Percentiles rank a stretch among this genome's conserved stretches.
These are phyloP conservation scores for Rhizopogon vinicolor DNA, from an alignment of 768 basidiomycete genomes.

Conservation along the genomic window DNA sequence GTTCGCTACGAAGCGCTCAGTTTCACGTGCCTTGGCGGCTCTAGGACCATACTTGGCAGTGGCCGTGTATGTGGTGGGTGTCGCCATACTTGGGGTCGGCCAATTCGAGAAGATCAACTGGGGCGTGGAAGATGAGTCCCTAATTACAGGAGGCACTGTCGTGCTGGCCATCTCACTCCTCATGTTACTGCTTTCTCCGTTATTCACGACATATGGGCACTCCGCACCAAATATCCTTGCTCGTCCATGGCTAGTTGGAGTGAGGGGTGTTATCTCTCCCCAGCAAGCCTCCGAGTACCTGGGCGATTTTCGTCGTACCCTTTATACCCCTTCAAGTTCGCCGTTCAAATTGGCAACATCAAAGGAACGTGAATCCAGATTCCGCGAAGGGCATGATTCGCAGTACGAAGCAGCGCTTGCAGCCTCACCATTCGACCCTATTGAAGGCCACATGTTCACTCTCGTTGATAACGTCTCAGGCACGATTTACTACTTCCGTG, in stretches of 20 bases:
- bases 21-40: conserved; percentile 4
- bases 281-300: conserved; percentile 11
- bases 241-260: conserved; percentile 19
- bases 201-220: conserved; percentile 8
- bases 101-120: too few species aligned
- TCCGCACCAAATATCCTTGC: conserved; percentile 13
- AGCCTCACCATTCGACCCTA: not conserved
- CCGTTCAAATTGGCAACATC: not conserved
- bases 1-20: conserved; percentile 13
- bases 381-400: conserved; percentile 13
- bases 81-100: not conserved
- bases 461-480: conserved; percentile 18
- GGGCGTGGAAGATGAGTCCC: too few species aligned
- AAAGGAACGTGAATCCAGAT: not conserved
- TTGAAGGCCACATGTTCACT: conserved; percentile 11
- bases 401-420: conserved; percentile 5
- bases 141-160: not conserved
- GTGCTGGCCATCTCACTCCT: not conserved
- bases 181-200: conserved; percentile 12
- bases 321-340: conserved; percentile 17
- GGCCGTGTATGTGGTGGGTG: not conserved
- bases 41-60: conserved; percentile 6
- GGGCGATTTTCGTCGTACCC: not conserved
- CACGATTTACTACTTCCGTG: conserved; percentile 20
- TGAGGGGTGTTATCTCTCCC: conserved; percentile 21